Base-by-base conservation (phyloP, 2,329 filamentous ascomycete species). In the Samsoniella hepiali region DNA sequence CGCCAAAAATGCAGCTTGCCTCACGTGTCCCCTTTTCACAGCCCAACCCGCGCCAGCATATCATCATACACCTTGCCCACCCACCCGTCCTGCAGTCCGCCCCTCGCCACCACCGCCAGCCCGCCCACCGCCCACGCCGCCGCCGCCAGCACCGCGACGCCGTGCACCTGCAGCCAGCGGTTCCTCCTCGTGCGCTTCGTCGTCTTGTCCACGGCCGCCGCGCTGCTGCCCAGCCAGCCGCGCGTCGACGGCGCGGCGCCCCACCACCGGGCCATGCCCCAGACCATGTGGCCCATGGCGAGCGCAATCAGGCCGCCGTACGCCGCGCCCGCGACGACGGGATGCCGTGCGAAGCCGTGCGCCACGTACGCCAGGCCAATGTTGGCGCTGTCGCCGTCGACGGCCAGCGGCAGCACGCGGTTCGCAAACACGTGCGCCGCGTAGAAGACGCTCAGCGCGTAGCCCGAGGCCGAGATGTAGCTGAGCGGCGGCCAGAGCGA, bases 341-440 rank as follows among this genome's bases (percentile, higher is more conserved):
- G 87, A 70, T 91, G 88, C 15, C 85, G 83, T 36, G 90, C 87
- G 72, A 97, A 95, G 3, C 91, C 91, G 76, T 98, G 93, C 13
- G 88, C 86, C 8, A 97, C 88, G 73, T 91, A 98, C 13, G 86
- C 88, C 13, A 98, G 79, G 0, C 91, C 91, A 47, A 97, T 88
- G 61, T 94, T 89, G n/a, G 91, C 91, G 70, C 88, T 93, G 64
- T 93, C 92, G 7, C 93, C 93, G 61, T 96, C 91, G 51, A 92
- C 84, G 34, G 85, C 79, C 40, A 93, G 75, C 2, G 95, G 94
- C 32, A 96, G 79, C 3, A 86, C 76, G 40, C 94, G 86, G 74
- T 96, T 96, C 64, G 93, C 81, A 66, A 88, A 84, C 3, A 89
- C 83, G 75, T 98, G 94, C 6, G 86, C 86, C 1, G 82, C 79